A percentile compares a stretch with the other conserved stretches of the same genome.
These are phyloP conservation scores for Rutidosis leptorrhynchoides DNA, from an alignment of 129 eudicot genomes.

Conservation along the genomic window DNA sequence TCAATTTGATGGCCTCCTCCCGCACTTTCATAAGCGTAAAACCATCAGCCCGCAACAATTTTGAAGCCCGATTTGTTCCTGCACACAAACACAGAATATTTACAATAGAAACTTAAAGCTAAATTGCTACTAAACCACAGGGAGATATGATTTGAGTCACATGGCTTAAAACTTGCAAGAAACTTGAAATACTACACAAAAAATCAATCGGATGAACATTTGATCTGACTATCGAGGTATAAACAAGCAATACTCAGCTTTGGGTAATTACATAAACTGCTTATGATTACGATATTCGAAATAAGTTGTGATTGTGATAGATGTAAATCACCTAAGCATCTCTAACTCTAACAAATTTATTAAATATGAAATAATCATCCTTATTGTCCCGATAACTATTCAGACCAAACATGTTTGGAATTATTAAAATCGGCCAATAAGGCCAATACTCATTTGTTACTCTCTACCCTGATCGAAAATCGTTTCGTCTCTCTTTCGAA, in stretches of 20 bases:
- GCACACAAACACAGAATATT: not conserved
- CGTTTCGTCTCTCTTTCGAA: not conserved
- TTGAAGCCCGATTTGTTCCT: constrained; percentile 74
- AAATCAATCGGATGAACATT: not conserved
- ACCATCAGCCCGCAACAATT: constrained; percentile 58
- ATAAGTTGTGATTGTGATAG: not conserved
- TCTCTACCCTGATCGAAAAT: not conserved
- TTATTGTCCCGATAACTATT: not conserved
- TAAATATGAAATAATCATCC: not conserved
- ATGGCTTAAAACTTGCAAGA: not conserved
- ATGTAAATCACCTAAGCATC: not conserved
- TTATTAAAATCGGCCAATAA: not conserved
- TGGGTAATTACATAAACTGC: not conserved
- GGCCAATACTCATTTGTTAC: not conserved
- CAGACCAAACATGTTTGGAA: not conserved
- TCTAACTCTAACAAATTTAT: not conserved
- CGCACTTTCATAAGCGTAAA: constrained; percentile 60
- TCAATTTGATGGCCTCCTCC: constrained; percentile 57
- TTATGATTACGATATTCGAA: not conserved
- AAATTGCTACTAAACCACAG: not conserved
- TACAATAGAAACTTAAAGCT: not conserved
- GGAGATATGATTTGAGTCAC: not conserved
- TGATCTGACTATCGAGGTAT: not conserved
- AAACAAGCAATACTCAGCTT: not conserved
- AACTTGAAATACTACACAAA: not conserved